Conservation (phyloP, 768 basidiomycete genomes). For the Mycena maculata region DNA sequence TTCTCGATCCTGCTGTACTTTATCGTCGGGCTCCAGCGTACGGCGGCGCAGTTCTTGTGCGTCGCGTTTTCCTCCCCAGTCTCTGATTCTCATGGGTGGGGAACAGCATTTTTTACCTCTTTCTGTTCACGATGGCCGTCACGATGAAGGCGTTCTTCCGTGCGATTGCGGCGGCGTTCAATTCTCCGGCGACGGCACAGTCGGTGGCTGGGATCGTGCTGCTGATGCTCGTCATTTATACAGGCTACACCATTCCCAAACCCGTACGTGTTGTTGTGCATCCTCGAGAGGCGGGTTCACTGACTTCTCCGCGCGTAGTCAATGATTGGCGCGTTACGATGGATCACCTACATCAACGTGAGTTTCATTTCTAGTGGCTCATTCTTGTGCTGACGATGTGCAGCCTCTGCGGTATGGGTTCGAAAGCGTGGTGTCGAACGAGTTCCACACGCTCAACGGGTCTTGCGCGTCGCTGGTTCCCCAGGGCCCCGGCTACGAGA, state of each 20-base stretch:
- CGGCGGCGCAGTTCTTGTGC: conserved; percentile 65
- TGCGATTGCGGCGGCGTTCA: conserved; percentile 60
- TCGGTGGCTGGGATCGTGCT: conserved; percentile 53
- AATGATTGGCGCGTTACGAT: conserved; percentile 62
- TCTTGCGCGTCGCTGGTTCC: conserved; percentile 70
- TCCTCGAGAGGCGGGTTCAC: neutral
- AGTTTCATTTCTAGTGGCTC: conserved; percentile 21
- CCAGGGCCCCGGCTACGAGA: conserved; percentile 70
- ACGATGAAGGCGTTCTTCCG: conserved; percentile 78
- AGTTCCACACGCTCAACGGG: conserved; percentile 80
- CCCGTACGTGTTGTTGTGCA: conserved; percentile 34
- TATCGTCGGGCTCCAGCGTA: conserved; percentile 58
- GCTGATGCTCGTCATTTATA: conserved; percentile 62
- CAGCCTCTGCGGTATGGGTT: conserved; percentile 80
- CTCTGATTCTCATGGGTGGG: neutral
- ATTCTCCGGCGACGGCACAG: conserved; percentile 59
- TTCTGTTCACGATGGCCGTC: conserved; percentile 59
- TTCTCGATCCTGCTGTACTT: conserved; percentile 61
- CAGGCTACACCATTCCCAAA: conserved; percentile 65
- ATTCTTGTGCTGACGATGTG: conserved; percentile 29
- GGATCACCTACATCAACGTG: conserved; percentile 65
- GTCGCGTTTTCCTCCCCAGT: conserved; percentile 31
- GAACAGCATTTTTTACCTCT: conserved; percentile 60
- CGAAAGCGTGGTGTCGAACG: conserved; percentile 81
- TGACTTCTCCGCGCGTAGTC: conserved; percentile 19